Base-by-base conservation (phyloP, 139 green algal species). In the Mesotaenium endlicherianum region DNA sequence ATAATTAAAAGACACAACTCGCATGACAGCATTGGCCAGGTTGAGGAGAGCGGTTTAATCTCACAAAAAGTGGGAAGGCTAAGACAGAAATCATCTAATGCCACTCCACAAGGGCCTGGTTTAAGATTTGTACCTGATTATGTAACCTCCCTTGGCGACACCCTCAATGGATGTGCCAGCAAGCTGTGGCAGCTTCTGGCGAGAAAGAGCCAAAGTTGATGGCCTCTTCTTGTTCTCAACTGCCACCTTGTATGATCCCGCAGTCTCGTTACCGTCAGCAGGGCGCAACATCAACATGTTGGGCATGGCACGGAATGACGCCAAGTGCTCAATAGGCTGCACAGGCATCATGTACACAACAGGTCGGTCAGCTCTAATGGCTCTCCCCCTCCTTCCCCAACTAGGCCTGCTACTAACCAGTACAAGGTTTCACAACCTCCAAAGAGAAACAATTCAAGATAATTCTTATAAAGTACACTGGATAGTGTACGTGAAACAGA, bases 221-320 rank as follows among this genome's bases (percentile, higher is more conserved):
- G 96, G 96, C 36, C 45, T 77, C n/a, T 87, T 90, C 71, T 92
- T 91, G 69, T 91, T 91, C 76, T 89, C 83, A 14, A 90, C 41
- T 83, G 92, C 93, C 14, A 94, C 91, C 91, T 97, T 95, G 94
- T 98, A 99, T 43, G 89, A 88, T 57, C 93, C 96, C 8, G 94
- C 95, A 42, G 95, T 98, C 93, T 99, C 96, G 82, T 96, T 97
- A 76, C 95, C 96, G 75, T 97, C 96, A 43, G 92, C 93, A 30
- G 96, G 96, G 77, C 96, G 91, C 70, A 98, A 92, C 89, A 95
- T 97, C 43, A 96, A 86, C 86, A 98, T 98, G 93, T 98, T 96
- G 90, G 96, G 96, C 96, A 99, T 99, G 83, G 94, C 94, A 82
- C 96, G 94, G 95, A 98, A 98, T 64, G 91, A 96, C 14, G 94